phyloP scores from a whole-genome alignment of 1,284 basidiomycete genomes.

The Fistulina hepatica region DNA sequence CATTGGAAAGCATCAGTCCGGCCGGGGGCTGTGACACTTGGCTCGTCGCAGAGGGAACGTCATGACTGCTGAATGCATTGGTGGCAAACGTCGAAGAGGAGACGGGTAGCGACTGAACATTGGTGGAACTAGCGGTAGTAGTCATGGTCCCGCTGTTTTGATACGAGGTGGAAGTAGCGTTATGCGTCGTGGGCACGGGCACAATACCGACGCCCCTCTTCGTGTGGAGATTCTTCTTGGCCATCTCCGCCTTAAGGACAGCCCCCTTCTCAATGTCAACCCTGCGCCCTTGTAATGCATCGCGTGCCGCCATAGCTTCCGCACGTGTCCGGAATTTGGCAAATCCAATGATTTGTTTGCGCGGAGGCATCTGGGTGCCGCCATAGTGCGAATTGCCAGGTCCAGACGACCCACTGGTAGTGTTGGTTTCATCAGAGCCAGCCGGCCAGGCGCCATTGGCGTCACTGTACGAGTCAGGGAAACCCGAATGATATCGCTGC shows the following conservation, averaged over 20 bases:
- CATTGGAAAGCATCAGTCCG: too few species aligned
- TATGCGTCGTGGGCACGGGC: too few species aligned
- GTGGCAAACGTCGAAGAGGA: too few species aligned
- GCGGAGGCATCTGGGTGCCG: slow-evolving; percentile 36
- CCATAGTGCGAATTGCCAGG: too few species aligned
- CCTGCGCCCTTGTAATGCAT: slow-evolving; percentile 81
- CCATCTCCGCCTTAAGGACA: slow-evolving; percentile 97
- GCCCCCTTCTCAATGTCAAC: slow-evolving; percentile 94
- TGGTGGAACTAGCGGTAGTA: too few species aligned
- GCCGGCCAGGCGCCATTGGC: slow-evolving; percentile 66
- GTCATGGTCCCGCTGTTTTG: too few species aligned
- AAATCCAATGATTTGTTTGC: slow-evolving; percentile 97
- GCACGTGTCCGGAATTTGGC: slow-evolving; percentile 87
- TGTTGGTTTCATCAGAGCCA: slow-evolving; percentile 22
- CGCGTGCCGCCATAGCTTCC: slow-evolving; percentile 83
- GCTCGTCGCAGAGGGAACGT: too few species aligned
- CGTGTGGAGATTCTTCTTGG: slow-evolving; percentile 98
- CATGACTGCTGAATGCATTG: too few species aligned
- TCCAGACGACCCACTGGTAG: too few species aligned
- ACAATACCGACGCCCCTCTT: slow-evolving; percentile 64
- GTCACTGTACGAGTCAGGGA: slow-evolving; percentile 73
- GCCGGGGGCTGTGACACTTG: too few species aligned
- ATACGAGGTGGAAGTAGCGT: too few species aligned
- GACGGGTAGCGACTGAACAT: too few species aligned
- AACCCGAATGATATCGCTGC: slow-evolving; percentile 44